Evolutionary conservation across 179 eudicot genomes (phyloP).

Genomic region (Drosera spatulata): DNA sequence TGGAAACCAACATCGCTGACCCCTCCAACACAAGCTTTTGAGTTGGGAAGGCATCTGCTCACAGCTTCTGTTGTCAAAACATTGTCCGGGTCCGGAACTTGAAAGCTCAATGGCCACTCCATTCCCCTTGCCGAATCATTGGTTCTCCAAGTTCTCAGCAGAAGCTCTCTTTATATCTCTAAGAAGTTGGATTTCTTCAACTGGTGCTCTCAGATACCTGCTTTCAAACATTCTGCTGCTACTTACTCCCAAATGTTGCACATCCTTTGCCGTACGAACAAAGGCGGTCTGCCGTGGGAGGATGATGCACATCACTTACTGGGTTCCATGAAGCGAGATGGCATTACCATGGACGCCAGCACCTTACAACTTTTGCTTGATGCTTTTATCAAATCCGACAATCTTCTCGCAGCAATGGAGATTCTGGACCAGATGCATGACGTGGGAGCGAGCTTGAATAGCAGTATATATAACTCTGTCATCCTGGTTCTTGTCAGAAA

Average conservation of each 20-base stretch:
- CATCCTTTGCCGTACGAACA: constrained; percentile 30
- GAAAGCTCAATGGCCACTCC: constrained; percentile 33
- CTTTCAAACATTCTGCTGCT: constrained; percentile 48
- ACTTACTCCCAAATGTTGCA: constrained; percentile 49
- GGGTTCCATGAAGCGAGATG: constrained; percentile 49
- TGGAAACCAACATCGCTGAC: constrained; percentile 3
- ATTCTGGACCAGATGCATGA: constrained; percentile 49
- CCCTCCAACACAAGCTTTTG: constrained; percentile 9
- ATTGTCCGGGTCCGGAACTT: constrained; percentile 38
- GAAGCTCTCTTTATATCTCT: constrained; percentile 34
- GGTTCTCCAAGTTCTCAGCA: constrained; percentile 42
- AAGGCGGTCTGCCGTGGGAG: constrained; percentile 16
- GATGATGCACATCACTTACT: constrained; percentile 29
- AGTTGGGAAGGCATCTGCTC: constrained; percentile 36
- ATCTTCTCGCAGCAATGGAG: constrained; percentile 57
- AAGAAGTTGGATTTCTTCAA: constrained; percentile 60
- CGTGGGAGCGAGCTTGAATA: constrained; percentile 30
- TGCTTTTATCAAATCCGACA: constrained; percentile 46
- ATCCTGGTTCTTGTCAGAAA: constrained; percentile 51
- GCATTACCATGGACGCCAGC: constrained; percentile 38
- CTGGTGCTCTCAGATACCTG: constrained; percentile 49
- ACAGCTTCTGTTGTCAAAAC: constrained; percentile 54
- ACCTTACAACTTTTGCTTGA: constrained; percentile 66
- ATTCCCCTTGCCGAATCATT: constrained; percentile 51
- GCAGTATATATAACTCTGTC: constrained; percentile 45